Evolutionary conservation across 2,329 filamentous ascomycete species (phyloP).

Genomic region (Ophidiomyces ophidiicola): DNA sequence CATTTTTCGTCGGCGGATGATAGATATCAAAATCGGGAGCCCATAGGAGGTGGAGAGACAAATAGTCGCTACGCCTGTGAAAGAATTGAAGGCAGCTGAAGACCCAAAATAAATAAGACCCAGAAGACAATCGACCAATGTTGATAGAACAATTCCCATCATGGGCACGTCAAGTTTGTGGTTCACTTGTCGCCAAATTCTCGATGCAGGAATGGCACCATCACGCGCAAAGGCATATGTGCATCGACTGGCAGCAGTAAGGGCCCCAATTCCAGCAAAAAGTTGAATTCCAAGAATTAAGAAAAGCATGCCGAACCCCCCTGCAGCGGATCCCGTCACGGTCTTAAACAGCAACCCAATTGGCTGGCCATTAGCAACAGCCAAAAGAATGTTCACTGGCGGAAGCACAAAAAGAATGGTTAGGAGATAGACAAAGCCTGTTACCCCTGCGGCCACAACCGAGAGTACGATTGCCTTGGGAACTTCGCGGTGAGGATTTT

Average conservation of each 20-base stretch:
- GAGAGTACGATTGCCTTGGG: constrained; percentile 60
- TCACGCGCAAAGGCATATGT: constrained; percentile 67
- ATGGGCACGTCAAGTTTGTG: constrained; percentile 56
- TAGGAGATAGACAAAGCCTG: constrained; percentile 55
- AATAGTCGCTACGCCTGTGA: constrained; percentile 69
- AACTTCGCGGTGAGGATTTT: constrained; percentile 55
- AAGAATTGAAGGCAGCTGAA: constrained; percentile 63
- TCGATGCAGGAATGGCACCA: constrained; percentile 59
- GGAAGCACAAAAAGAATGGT: constrained; percentile 67
- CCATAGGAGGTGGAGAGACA: constrained; percentile 65
- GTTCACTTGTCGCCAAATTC: constrained; percentile 55
- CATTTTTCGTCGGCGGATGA: constrained; percentile 53
- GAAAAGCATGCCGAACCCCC: constrained; percentile 64
- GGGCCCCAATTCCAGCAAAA: constrained; percentile 61
- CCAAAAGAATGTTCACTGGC: constrained; percentile 50
- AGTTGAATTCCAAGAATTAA: constrained; percentile 64
- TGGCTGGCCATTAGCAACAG: constrained; percentile 59
- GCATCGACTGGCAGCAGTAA: constrained; percentile 62
- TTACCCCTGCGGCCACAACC: constrained; percentile 54
- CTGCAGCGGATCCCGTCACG: constrained; percentile 58
- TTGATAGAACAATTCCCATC: constrained; percentile 56
- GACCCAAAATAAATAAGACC: constrained; percentile 72
- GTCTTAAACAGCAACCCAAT: constrained; percentile 65
- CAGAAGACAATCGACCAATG: constrained; percentile 55
- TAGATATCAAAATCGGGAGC: constrained; percentile 59